These are phyloP conservation scores for Colletotrichum spinosum DNA, from an alignment of 2,329 filamentous ascomycete species.

Conservation along the genomic window DNA sequence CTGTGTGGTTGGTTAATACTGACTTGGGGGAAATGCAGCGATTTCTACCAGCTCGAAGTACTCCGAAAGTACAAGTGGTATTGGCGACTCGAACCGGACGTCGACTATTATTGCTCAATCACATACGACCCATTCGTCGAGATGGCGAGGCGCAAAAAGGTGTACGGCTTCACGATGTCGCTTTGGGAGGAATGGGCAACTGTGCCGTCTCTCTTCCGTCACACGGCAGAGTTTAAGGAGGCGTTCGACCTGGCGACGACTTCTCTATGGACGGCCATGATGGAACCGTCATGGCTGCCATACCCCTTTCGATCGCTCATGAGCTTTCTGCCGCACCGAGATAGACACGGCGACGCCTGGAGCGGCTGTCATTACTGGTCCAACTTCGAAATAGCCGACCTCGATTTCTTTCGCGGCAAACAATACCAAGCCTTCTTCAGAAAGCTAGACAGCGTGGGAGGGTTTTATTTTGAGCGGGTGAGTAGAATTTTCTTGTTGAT, in stretches of 20 bases:
- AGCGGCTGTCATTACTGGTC: constrained; percentile 61
- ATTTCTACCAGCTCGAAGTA: constrained; percentile 56
- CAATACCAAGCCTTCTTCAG: constrained; percentile 55
- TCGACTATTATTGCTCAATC: constrained; percentile 57
- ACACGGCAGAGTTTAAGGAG: constrained; percentile 55
- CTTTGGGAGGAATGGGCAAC: constrained; percentile 56
- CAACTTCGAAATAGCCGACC: constrained; percentile 60
- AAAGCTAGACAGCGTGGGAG: constrained; percentile 53
- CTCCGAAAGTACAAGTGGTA: constrained; percentile 59
- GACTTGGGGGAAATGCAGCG: constrained; percentile 41
- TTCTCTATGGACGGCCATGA: constrained; percentile 54
- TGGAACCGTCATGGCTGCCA: constrained; percentile 54
- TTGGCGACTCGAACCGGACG: constrained; percentile 59
- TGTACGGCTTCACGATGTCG: constrained; percentile 58
- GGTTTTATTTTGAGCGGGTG: constrained; percentile 58
- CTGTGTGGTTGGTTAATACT: background rate
- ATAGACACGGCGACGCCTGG: constrained; percentile 54
- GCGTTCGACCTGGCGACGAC: constrained; percentile 47
- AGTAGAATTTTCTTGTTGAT: constrained; percentile 33
- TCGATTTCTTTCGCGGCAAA: constrained; percentile 56
- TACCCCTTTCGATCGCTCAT: constrained; percentile 54
- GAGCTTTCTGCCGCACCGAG: constrained; percentile 50
- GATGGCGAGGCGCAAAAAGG: constrained; percentile 56
- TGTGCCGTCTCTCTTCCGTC: constrained; percentile 56
- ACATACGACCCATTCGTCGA: constrained; percentile 61